A percentile compares a stretch with the other conserved stretches of the same genome.
Conservation (phyloP, 305 asterid species). For the Fraxinus baroniana region DNA sequence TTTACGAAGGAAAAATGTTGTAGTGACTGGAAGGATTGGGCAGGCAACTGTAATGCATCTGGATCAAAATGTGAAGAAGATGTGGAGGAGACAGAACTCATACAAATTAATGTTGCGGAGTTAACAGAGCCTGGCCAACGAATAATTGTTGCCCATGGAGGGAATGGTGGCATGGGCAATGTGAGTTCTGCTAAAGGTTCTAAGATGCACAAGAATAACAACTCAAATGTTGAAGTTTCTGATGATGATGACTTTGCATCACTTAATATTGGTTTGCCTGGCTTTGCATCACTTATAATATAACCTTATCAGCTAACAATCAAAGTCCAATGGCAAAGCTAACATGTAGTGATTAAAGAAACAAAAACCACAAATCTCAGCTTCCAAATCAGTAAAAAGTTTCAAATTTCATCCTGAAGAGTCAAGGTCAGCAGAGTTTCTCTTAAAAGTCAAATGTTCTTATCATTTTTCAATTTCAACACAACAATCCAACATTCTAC, state of each 20-base stretch:
- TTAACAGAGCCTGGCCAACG: constrained; percentile 73
- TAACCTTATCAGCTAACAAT: background rate
- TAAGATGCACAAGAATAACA: constrained; percentile 26
- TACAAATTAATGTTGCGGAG: constrained; percentile 73
- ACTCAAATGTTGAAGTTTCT: constrained; percentile 32
- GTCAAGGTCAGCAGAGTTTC: background rate
- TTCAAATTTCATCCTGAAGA: background rate
- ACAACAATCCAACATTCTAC: too few relatives aligned
- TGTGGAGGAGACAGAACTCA: constrained; percentile 33
- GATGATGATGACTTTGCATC: constrained; percentile 35
- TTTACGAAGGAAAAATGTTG: constrained; percentile 34
- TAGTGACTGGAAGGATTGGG: constrained; percentile 34
- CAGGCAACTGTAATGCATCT: constrained; percentile 33
- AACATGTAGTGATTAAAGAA: background rate
- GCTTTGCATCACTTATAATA: constrained; percentile 10
- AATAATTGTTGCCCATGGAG: constrained; percentile 78
- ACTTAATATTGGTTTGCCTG: constrained; percentile 54
- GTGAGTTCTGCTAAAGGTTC: constrained; percentile 33
- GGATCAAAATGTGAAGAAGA: constrained; percentile 48
- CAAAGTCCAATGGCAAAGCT: background rate
- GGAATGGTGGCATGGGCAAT: constrained; percentile 83
- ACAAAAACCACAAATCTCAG: background rate
- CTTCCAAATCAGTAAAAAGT: background rate
- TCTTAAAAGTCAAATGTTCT: background rate
- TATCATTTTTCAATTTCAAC: too few relatives aligned